These are phyloP conservation scores for Herpotrichia juniperi DNA, from an alignment of 2,329 filamentous ascomycete species.

Conservation along the genomic window DNA sequence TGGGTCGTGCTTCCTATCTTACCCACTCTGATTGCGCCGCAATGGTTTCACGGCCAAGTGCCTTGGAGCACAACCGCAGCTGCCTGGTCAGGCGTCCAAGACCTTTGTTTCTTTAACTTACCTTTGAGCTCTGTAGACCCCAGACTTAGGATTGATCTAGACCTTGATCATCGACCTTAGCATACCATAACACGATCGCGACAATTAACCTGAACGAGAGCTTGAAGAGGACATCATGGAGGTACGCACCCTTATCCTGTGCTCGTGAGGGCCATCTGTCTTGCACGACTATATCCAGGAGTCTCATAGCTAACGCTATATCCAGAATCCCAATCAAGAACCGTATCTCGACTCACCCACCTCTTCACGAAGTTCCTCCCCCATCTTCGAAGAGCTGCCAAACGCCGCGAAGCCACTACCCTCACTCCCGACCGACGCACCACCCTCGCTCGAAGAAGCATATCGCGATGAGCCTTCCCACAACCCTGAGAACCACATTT, in stretches of 20 bases:
- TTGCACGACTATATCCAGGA: not conserved
- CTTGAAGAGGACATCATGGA: conserved; percentile 5
- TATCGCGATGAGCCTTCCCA: conserved; percentile 23
- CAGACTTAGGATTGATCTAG: not conserved
- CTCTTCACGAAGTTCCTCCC: conserved; percentile 15
- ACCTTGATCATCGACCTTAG: not conserved
- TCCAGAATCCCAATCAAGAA: conserved; percentile 11
- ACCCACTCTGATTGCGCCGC: conserved; percentile 3
- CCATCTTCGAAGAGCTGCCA: conserved; percentile 4
- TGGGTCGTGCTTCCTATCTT: conserved; percentile 3
- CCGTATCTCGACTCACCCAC: conserved; percentile 20
- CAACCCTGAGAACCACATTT: not conserved
- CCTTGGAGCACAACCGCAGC: not conserved
- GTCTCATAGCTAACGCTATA: not conserved
- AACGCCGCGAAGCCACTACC: conserved; percentile 17
- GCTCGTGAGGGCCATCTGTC: not conserved
- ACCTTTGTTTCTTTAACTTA: not conserved
- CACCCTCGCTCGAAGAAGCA: conserved; percentile 7
- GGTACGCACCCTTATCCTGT: not conserved
- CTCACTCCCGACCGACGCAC: conserved; percentile 6
- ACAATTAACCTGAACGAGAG: not conserved
- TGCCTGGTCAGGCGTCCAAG: conserved; percentile 2
- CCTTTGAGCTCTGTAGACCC: too few species aligned
- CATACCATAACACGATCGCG: not conserved
- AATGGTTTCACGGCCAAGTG: conserved; percentile 1